These are phyloP conservation scores for Trypanosoma brucei DNA, from an alignment of 208 protist species.

Conservation along the genomic window DNA sequence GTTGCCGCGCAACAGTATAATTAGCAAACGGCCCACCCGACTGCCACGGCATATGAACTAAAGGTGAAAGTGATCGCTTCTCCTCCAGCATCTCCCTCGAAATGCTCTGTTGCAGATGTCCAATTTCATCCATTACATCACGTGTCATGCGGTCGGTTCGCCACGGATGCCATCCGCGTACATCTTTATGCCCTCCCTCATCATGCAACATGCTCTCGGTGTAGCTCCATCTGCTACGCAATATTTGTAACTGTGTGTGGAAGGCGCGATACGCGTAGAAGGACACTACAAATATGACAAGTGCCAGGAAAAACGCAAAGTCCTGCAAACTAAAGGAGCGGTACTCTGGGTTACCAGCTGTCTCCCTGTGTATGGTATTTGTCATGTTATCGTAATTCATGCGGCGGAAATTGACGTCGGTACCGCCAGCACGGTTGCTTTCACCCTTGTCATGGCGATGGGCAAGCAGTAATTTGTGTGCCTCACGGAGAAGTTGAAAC, in stretches of 20 bases:
- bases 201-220: constrained; percentile 50
- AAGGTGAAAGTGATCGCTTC: constrained; percentile 47
- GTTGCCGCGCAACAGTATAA: constrained; percentile 1
- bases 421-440: constrained; percentile 19
- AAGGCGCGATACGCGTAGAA: constrained; percentile 72
- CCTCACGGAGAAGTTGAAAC: constrained; percentile 79
- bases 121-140: constrained; percentile 75
- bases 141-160: constrained; percentile 52
- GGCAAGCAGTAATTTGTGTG: constrained; percentile 74
- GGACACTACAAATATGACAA: constrained; percentile 27
- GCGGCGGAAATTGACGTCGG: constrained; percentile 63
- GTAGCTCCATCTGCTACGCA: constrained; percentile 73
- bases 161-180: constrained; percentile 76
- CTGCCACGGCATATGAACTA: constrained; percentile 78
- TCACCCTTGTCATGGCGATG: constrained; percentile 74
- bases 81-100: constrained; percentile 54
- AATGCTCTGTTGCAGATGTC: constrained; percentile 71
- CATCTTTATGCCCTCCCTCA: constrained; percentile 32
- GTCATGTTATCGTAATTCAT: constrained; percentile 80
- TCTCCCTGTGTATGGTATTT: constrained; percentile 79
- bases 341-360: constrained; percentile 58
- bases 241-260: constrained; percentile 56
- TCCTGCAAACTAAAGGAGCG: constrained; percentile 67
- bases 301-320: constrained; percentile 61
- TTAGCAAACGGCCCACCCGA: constrained; percentile 66